Conservation (phyloP, 2,329 filamentous ascomycete species). For the Penicillium italicum region DNA sequence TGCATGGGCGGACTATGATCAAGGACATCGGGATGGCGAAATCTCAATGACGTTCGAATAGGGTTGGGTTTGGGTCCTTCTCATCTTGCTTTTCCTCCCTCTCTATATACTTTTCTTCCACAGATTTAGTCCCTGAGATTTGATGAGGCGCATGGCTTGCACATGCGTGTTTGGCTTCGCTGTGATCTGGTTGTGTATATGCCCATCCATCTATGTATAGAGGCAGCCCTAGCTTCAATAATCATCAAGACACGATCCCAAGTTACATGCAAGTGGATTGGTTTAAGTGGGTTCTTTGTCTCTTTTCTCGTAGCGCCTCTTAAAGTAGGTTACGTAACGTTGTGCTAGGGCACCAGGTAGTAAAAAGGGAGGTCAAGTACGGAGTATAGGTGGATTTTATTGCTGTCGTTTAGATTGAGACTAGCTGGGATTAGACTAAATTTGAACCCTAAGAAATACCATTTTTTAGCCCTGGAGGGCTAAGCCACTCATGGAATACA, state of each 20-base stretch:
- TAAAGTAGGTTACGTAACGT: too few relatives aligned
- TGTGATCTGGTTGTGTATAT: background rate
- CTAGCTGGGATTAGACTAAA: too few relatives aligned
- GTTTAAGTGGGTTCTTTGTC: background rate
- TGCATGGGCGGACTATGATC: conserved; percentile 68
- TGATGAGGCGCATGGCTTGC: conserved; percentile 1
- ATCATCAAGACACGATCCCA: conserved; percentile 5
- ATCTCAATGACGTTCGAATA: conserved; percentile 80
- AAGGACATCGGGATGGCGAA: conserved; percentile 67
- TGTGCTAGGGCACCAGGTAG: too few relatives aligned
- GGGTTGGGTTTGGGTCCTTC: conserved; percentile 15
- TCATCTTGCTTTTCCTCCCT: background rate
- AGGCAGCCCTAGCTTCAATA: background rate
- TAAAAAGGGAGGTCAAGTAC: too few relatives aligned
- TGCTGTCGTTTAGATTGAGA: too few relatives aligned
- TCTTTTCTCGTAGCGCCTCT: background rate
- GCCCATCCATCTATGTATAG: background rate
- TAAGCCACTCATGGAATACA: too few relatives aligned
- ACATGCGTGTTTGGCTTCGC: background rate
- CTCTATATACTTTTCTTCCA: conserved; percentile 3
- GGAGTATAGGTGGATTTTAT: too few relatives aligned
- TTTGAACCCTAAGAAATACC: too few relatives aligned
- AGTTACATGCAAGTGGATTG: background rate
- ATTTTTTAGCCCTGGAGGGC: too few relatives aligned
- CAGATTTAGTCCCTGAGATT: background rate